Evolutionary conservation across 2,329 filamentous ascomycete genomes (phyloP).

Genomic region (Chaetomiaceae sp.): DNA sequence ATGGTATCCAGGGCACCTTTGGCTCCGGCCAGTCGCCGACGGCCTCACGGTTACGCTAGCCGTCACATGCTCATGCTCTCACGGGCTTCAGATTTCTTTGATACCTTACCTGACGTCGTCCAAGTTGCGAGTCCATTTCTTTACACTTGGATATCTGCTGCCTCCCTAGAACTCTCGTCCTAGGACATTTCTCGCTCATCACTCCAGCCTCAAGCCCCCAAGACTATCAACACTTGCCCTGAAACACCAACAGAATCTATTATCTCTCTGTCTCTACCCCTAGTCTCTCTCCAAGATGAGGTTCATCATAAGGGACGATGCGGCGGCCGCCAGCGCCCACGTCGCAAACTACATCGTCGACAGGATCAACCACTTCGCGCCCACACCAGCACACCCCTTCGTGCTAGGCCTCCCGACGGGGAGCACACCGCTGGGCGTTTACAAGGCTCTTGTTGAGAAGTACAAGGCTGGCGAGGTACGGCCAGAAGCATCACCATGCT

Average conservation of each 20-base stretch:
- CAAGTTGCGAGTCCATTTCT: neutral
- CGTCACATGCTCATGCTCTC: constrained; percentile 3
- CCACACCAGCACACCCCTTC: constrained; percentile 61
- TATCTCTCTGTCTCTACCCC: no score
- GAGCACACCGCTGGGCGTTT: constrained; percentile 65
- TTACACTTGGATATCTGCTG: neutral
- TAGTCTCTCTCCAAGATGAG: constrained; percentile 50
- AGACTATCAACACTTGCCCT: neutral
- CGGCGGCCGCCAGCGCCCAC: constrained; percentile 58
- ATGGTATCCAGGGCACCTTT: constrained; percentile 5
- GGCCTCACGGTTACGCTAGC: constrained; percentile 4
- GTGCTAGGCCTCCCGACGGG: constrained; percentile 71
- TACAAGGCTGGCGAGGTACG: constrained; percentile 52
- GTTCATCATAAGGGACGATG: constrained; percentile 67
- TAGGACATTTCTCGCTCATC: neutral
- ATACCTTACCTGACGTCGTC: neutral
- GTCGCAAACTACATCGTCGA: constrained; percentile 71
- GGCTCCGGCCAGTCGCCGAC: neutral
- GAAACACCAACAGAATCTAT: no score
- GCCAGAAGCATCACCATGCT: neutral
- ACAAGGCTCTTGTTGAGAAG: constrained; percentile 60
- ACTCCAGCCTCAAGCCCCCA: neutral
- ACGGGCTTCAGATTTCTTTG: neutral
- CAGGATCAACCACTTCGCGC: constrained; percentile 63
- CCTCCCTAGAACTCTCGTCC: neutral